Evolutionary conservation across 768 basidiomycete genomes (phyloP), one percentile per base, ranked within the genome.

Genomic region (Kondoa malvinella): DNA sequence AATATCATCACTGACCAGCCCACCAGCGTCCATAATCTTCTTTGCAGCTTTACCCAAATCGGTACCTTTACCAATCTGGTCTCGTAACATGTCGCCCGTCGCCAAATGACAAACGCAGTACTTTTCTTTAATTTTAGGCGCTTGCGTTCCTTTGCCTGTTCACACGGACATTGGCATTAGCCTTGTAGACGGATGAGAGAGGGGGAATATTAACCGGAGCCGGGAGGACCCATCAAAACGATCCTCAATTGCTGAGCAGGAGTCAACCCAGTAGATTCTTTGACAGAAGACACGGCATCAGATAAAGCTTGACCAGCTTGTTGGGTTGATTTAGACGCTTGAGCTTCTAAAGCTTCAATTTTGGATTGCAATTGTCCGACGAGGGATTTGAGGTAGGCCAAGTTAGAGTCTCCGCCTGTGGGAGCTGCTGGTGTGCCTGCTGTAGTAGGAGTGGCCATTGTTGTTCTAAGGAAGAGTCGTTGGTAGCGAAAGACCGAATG

Each of bases 81-180:
- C 89, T 63, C 95, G 87, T 68, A 99, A 82, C 91, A 99, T 94
- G 81, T 99, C 95, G 25, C 95, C 95, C 32, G 95, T 99, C 29
- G 95, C 94, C 73, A 99, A 81, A 80, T 99, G 95, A 81, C 95
- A 99, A 58, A 99, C 85, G 76, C 91, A 92, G 81, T 88, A 99
- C 75, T 88, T 83, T 71, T 90, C 86, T 65, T 86, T 85, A 80
- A 99, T 92, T 76, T 82, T 83, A 3, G 95, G 94, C 0, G 92
- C 95, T 78, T 99, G 95, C 1, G 95, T 99, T 30, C 95, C 95
- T 82, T 99, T 99, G 72, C 94, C 94, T 95, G 75, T 34, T 67
- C 31, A 12, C 67, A 26, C 40, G 12, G 4, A 8, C 30, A 30
- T 21, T 34, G 15, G 57, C 17, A 30, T 40, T 58, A 29, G 14